Evolutionary conservation across 2,329 filamentous ascomycete species (phyloP), one percentile per base, ranked within the genome.

Genomic region (Tolypocladium tundrense): DNA sequence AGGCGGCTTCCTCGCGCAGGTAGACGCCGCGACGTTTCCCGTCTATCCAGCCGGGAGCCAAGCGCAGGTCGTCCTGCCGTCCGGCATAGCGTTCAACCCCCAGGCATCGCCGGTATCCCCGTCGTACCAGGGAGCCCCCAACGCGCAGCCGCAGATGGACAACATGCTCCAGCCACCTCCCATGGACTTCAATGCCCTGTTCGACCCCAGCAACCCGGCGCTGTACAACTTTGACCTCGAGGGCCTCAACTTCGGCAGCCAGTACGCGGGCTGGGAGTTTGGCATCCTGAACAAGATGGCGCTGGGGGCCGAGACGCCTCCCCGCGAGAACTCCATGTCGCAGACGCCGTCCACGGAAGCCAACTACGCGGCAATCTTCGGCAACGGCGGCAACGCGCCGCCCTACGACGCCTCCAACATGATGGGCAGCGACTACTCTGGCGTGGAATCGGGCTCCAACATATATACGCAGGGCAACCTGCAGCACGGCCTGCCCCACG

Each of bases 231-330:
- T 97, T 71, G 92, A 97, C 70, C 84, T 97, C 13, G 91, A 95
- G 57, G 91, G 91, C 59, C 82, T 97, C 70, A 75, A 75, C 58
- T 99, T 97, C 71, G 92, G 91, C 58, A 97, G 94, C 69, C 91
- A 96, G 63, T 99, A 97, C 69, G 93, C 92, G 60, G 93, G 92
- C 21, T 81, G 96, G 71, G 94, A 97, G 72, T 97, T 97, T 70
- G 89, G 91, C 57, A 97, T 97, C 83, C 83, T 99, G 0, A 91
- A 91, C 35, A 93, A 97, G 70, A 96, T 99, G 89, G 91, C 90
- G 6, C 63, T 74, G 14, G 60, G 90, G 16, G 88, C 86, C n/a
- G 90, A 94, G 65, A 89, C 86, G 19, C 85, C 88, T 8, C 84
- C 88, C 6, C 84, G 85, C 57, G 90, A 94, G 73, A 81, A 64